Conservation (phyloP, 1,284 basidiomycete species). For the Apiotrichum siamense region DNA sequence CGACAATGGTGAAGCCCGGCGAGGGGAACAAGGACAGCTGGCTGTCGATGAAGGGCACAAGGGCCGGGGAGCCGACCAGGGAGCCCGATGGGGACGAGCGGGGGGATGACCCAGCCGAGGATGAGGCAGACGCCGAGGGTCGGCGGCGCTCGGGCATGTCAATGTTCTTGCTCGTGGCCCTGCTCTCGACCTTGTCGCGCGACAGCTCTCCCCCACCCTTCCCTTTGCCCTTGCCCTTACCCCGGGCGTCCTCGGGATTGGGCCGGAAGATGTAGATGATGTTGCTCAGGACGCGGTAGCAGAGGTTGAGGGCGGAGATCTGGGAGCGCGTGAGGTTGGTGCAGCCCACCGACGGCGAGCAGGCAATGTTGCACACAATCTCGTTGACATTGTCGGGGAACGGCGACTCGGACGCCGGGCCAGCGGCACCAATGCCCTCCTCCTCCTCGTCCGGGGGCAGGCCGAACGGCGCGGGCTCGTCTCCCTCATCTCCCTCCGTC, state of each 20-base stretch:
- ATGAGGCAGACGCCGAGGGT: not conserved
- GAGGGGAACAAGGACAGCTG: not conserved
- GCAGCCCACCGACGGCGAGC: not conserved
- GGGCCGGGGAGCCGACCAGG: not conserved
- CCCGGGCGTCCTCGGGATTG: not conserved
- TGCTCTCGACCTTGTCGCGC: not conserved
- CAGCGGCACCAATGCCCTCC: not conserved
- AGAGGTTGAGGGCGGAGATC: not conserved
- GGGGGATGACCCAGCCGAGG: not conserved
- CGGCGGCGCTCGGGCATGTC: no score
- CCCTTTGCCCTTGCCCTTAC: no score
- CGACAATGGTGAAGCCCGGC: conserved; percentile 1
- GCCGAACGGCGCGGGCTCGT: not conserved
- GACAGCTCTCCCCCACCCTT: not conserved
- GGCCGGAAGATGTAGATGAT: conserved; percentile 1
- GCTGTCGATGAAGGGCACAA: not conserved
- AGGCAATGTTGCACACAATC: conserved; percentile 3
- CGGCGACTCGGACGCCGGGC: not conserved
- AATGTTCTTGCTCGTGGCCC: no score
- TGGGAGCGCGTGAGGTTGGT: not conserved
- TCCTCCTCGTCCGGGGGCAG: not conserved
- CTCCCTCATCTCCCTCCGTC: not conserved
- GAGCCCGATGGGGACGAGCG: not conserved
- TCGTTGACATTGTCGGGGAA: conserved; percentile 1
- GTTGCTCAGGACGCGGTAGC: conserved; percentile 1